Base-by-base conservation (phyloP, 2,329 filamentous ascomycete genomes). In the Calonectria hongkongensis region DNA sequence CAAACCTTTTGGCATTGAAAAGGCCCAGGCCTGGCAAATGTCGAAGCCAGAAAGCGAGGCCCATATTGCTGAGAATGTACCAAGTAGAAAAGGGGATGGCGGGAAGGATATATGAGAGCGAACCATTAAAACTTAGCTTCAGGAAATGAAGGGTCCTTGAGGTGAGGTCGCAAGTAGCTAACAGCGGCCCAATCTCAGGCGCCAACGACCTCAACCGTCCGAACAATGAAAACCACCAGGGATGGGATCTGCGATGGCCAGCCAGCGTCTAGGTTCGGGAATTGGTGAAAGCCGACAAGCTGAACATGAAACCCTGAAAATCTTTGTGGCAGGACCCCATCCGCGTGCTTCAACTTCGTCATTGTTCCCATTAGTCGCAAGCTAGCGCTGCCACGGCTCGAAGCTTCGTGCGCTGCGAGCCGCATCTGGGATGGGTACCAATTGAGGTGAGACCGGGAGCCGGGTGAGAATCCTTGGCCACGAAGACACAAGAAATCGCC, bases 391-490 rank as follows among this genome's bases (percentile, higher is more conserved):
- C 56, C 67, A 67, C 68, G 69, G 70, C 73, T 74, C 65, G 56
- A 79, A 75, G 76, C 62, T 72, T 78, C 68, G 73, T 78, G 60
- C 28, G 75, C 58, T 71, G 67, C 72, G 72, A 79, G 79, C 76
- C 78, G 78, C 78, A 79, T 79, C 66, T 56, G 74, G 78, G 71
- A 79, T 78, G 73, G 73, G 47, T 66, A 71, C 68, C 68, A 77
- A 67, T 51, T 73, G 71, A 71, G 60, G 71, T 74, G 60, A 71
- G 74, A 66, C 47, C 51, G 62, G 50, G 51, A 66, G 71, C 75
- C 71, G 68, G 73, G 70, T 71, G 70, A 68, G 63, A 67, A 73
- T 75, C 70, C 69, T 75, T 76, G 75, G 70, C 66, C 54, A 33
- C 58, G 9, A 64, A 66, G 54, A 48, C 68, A 76, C 72, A 67